Evolutionary conservation across 1,284 basidiomycete species (phyloP).

Genomic region (Butyriboletus regius): DNA sequence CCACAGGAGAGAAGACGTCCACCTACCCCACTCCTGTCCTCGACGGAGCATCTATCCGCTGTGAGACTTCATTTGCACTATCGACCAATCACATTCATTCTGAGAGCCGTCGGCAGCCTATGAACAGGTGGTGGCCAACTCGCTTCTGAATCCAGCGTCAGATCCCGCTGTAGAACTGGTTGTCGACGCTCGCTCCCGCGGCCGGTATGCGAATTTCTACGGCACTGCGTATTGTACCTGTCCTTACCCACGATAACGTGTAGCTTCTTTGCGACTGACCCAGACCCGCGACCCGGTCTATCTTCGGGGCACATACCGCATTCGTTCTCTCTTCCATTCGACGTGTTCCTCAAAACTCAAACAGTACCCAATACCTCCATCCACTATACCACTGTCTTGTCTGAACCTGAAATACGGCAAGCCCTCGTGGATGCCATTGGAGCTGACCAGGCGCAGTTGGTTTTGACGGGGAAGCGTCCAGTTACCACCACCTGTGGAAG

Average conservation of each 20-base stretch:
- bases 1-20: slow-evolving; percentile 24
- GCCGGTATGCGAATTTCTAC: slow-evolving; percentile 48
- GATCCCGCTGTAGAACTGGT: slow-evolving; percentile 59
- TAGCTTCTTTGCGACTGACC: slow-evolving; percentile 73
- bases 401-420: slow-evolving; percentile 49
- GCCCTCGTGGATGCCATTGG: slow-evolving; percentile 62
- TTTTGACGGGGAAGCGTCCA: slow-evolving; percentile 52
- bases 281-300: slow-evolving; percentile 84
- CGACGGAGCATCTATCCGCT: slow-evolving; percentile 48
- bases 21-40: slow-evolving; percentile 53
- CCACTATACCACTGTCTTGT: slow-evolving; percentile 61
- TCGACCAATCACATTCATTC: slow-evolving; percentile 16
- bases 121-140: slow-evolving; percentile 74
- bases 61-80: slow-evolving; percentile 39
- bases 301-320: slow-evolving; percentile 90
- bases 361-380: slow-evolving; percentile 33
- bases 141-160: slow-evolving; percentile 41
- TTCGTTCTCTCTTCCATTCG: slow-evolving; percentile 81
- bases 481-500: slow-evolving; percentile 78
- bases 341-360: slow-evolving; percentile 59
- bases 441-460: slow-evolving; percentile 43
- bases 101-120: slow-evolving; percentile 52
- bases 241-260: slow-evolving; percentile 9
- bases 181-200: slow-evolving; percentile 77
- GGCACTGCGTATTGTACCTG: not conserved